Evolutionary conservation across 1,139 yeast genomes (phyloP), one percentile per base, ranked within the genome.

Genomic region (Sugiyamaella paludigena): DNA sequence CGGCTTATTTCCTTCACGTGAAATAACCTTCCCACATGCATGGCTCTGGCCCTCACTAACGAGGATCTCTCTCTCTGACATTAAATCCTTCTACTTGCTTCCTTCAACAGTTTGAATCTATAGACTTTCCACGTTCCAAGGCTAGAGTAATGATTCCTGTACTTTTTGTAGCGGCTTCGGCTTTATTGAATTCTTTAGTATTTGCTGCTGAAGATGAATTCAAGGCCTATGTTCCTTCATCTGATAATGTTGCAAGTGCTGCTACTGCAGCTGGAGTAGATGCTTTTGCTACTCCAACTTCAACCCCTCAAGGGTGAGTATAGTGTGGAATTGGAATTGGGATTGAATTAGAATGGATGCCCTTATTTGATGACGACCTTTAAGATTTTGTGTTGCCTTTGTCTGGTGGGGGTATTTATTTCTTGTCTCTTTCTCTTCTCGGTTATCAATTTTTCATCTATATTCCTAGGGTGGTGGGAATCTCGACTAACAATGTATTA

Each of bases 191-290:
- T 26, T 32, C 37, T 6, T 31, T 43, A 24, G 45, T 28, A 13
- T 15, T 43, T 35, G 43, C 31, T 7, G 42, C 48, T 24, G 51
- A 44, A 3, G 45, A 45, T 11, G 51, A 48, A 35, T 48, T 48
- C 45, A 43, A 36, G 12, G 36, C 48, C 32, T 48, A 39, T 43
- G 51, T 36, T 30, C 45, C 51, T 13, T 40, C 38, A 27, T 40
- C 43, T n/a, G 31, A 19, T 10, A 26, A 35, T n/a, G 43, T 31
- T 11, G 36, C 33, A 4, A 27, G 28, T 11, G 37, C 50, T 8
- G 31, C 50, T 33, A 36, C 42, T 9, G 33, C 15, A 7, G 42
- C 33, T 31, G 47, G 40, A 13, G 41, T 41, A 13, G 42, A 36
- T 24, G 15, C 45, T 15, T 42, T 35, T 42, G 39, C 45, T n/a